Base-by-base conservation (phyloP, 73 alveolate species). In the Blepharisma japonicum region DNA sequence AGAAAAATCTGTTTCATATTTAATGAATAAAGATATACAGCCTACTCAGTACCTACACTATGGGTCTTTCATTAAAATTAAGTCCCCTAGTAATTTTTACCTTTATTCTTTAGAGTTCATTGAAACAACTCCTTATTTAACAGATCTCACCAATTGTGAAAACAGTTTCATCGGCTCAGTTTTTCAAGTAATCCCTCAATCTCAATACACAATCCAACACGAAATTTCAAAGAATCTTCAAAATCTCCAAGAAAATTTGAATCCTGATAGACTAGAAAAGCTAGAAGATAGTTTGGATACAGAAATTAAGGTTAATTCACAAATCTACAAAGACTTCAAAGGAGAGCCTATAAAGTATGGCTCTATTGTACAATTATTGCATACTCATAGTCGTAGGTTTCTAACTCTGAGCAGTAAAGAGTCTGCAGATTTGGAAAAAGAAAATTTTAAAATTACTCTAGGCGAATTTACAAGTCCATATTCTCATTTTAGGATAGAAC, bases 401-500 rank as follows among this genome's bases (percentile, higher is more conserved):
- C 2, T 70, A 8, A 38, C 76, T 38, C 20, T 70, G 6, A 25
- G 27, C 14, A 7, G 71, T 9, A 70, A 70, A 70, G 80, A 70
- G 27, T 14, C 23, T 25, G 88, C 92, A 1, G 86, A 85, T 23
- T 46, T 81, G 39, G 80, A 85, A 67, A 80, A 81, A 48, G 82
- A 85, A 55, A 85, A 85, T 55, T 81, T 82, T 11, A 85, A 71
- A 70, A 71, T 85, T 51, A 45, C 67, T 7, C 55, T 85, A 6
- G 76, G 74, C 50, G 89, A 82, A 9, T 85, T 54, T 55, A 61
- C 89, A 14, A 48, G 81, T 55, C 86, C 68, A 7, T 55, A 51
- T 25, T 80, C 92, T 39, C 55, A 70, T 53, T 72, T 85, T 25
- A 80, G 86, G 55, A 85, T 85, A 11, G 48, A 70, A 6, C 89